These are phyloP conservation scores for Gastrodia elata DNA, from an alignment of 106 monocot genomes.

Conservation along the genomic window DNA sequence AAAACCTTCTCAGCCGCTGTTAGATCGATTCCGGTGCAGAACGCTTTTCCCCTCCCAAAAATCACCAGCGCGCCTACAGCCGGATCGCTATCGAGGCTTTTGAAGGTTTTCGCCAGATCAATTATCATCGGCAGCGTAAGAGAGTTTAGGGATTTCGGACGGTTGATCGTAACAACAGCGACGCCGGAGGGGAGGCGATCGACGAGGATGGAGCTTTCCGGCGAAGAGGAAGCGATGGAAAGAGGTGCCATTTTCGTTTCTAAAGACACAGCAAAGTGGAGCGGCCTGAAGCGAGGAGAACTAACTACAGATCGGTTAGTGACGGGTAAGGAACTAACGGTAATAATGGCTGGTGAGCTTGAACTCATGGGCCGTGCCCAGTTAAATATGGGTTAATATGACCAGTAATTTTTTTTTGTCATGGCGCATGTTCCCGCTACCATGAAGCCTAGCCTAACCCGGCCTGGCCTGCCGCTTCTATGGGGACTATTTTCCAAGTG, in stretches of 20 bases:
- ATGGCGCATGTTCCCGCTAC: too few species aligned
- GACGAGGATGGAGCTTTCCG: constrained; percentile 30
- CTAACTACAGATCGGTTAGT: too few species aligned
- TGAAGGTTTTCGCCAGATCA: constrained; percentile 47
- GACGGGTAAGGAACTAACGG: too few species aligned
- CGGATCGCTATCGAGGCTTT: constrained; percentile 46
- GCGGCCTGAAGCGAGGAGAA: too few species aligned
- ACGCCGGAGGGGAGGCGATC: constrained; percentile 38
- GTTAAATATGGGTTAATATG: too few species aligned
- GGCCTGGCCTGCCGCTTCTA: too few species aligned
- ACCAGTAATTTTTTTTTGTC: too few species aligned
- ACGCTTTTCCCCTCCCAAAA: constrained; percentile 69
- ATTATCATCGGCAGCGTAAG: constrained; percentile 77
- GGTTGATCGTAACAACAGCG: constrained; percentile 73
- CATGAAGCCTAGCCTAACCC: too few species aligned
- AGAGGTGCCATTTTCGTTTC: background rate
- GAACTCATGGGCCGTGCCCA: too few species aligned
- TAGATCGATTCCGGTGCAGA: constrained; percentile 96
- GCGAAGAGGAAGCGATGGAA: background rate
- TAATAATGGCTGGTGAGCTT: too few species aligned
- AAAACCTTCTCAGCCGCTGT: constrained; percentile 87
- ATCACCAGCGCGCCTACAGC: constrained; percentile 59
- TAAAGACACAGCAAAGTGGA: too few species aligned
- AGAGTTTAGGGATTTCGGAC: constrained; percentile 79
- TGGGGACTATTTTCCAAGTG: too few species aligned